Evolutionary conservation across 805 yeast species (phyloP).

Genomic region (Teunomyces barrocoloradensis): DNA sequence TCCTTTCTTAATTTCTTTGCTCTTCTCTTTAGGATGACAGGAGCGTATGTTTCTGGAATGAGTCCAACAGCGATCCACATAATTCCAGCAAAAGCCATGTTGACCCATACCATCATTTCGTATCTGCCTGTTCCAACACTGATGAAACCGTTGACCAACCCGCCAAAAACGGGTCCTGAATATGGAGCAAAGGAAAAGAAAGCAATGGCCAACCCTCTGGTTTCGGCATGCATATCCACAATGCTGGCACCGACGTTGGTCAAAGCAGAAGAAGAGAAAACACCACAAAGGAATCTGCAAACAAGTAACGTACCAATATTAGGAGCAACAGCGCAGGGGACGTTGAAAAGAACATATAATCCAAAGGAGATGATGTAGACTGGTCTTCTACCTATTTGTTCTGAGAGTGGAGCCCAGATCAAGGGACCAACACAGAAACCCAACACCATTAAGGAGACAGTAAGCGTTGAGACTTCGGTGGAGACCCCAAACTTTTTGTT

Average conservation of each 20-base stretch:
- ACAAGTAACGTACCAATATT: slow-evolving; percentile 79
- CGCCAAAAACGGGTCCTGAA: slow-evolving; percentile 90
- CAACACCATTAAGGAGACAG: slow-evolving; percentile 83
- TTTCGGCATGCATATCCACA: slow-evolving; percentile 80
- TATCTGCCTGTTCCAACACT: slow-evolving; percentile 65
- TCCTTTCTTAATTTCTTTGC: slow-evolving; percentile 69
- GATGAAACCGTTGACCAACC: slow-evolving; percentile 83
- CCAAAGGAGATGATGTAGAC: slow-evolving; percentile 76
- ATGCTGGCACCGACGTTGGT: slow-evolving; percentile 88
- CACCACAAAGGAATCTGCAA: slow-evolving; percentile 85
- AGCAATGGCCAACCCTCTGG: slow-evolving; percentile 87
- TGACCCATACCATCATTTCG: slow-evolving; percentile 82
- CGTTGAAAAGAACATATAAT: slow-evolving; percentile 74
- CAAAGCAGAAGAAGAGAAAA: slow-evolving; percentile 77
- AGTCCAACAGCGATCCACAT: slow-evolving; percentile 65
- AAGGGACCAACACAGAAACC: slow-evolving; percentile 89
- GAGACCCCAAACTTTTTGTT: slow-evolving; percentile 66
- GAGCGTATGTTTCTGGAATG: slow-evolving; percentile 91
- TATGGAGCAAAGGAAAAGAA: slow-evolving; percentile 90
- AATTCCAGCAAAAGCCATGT: slow-evolving; percentile 86
- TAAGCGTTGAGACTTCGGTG: slow-evolving; percentile 71
- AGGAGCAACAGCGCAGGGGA: slow-evolving; percentile 82
- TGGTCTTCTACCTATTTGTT: slow-evolving; percentile 80
- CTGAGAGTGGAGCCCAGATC: slow-evolving; percentile 86
- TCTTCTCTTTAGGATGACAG: slow-evolving; percentile 66